Evolutionary conservation across 331 rosid species (phyloP), one percentile per base, ranked within the genome.

Genomic region (Acacia pycnantha): DNA sequence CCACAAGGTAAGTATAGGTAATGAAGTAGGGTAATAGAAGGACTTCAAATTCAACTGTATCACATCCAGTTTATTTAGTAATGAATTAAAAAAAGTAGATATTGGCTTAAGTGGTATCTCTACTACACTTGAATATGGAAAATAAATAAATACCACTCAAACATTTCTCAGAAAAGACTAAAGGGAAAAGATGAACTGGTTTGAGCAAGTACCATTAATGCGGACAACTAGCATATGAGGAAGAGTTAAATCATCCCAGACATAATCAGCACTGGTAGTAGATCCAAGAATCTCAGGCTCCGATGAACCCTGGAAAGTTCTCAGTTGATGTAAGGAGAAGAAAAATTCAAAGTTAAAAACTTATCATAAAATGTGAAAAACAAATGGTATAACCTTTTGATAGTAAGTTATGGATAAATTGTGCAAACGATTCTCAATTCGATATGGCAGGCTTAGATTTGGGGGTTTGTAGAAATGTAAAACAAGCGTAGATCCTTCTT

Each of bases 191-290:
- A 46, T 78, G 47, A 35, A 13, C 14, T 79, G 83, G 82, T 82
- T 53, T 24, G n/a, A 83, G 29, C 43, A 73, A 48, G 64, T 85
- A 93, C 98, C 98, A 81, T 85, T 84, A 53, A 93, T 87, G 79
- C 83, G 89, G 85, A 93, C 84, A 76, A 90, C 92, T 83, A 95
- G 80, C 77, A 78, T 90, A 80, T 73, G 99, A 11, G 97, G 98
- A 86, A 90, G 97, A 82, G 96, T 93, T 73, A 90, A 56, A 84
- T 95, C 97, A 92, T 92, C 99, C 99, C 99, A 95, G 73, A 92
- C 97, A 92, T 89, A 95, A 89, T 93, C 91, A 69, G 88, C 88
- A 61, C 83, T 85, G 71, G 89, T 79, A 41, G 81, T 83, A 54
- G 97, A 86, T 81, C 93, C 91, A 81, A 95, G 94, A 86, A 95